Evolutionary conservation across 495 filamentous ascomycete genomes (phyloP), one percentile per base, ranked within the genome.

Genomic region (Polyplosphaeria fusca): DNA sequence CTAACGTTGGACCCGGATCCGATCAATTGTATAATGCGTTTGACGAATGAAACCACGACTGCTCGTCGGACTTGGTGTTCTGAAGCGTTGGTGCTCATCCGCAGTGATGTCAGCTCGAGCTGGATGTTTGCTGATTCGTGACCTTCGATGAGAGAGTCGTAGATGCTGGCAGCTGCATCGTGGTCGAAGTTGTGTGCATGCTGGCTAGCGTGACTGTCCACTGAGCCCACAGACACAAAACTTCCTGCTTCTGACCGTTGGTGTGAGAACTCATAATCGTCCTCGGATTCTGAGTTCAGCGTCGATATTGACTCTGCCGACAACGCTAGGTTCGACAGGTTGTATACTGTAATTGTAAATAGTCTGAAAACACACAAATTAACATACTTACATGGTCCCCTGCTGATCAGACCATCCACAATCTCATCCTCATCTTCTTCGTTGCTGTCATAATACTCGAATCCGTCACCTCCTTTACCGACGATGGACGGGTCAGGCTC

Each of bases 1-100:
- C 78, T 74, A 24, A 49, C 52, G 20, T 49, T 50, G 28, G 65
- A 47, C 23, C 82, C 82, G 2, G 72, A 68, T 52, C 82, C 82
- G 45, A 86, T 79, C 20, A 96, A 76, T 62, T 89, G 84, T 1
- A 83, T 76, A 30, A 93, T 84, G 37, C 87, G 86, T 60, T 86
- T 87, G 68, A 88, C 86, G 67, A 97, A 91, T 0, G 90, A 88
- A 19, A 84, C 81, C 5, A 86, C 88, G 24, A 96, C 82, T 3
- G 93, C 89, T 3, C 86, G 86, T 22, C 92, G 88, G 56, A 96
- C 87, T 69, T 91, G 84, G 63, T 85, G 78, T 60, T 95, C 91
- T 1, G 86, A 88, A 4, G 93, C 94, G 67, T 99, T 90, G 58
- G 85, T 86, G 20, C 83, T 86, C 73, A 99, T 87, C 4, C 91